Conservation (phyloP, 192 early-diverging fungal genomes). For the Backusella tarrabulga region DNA sequence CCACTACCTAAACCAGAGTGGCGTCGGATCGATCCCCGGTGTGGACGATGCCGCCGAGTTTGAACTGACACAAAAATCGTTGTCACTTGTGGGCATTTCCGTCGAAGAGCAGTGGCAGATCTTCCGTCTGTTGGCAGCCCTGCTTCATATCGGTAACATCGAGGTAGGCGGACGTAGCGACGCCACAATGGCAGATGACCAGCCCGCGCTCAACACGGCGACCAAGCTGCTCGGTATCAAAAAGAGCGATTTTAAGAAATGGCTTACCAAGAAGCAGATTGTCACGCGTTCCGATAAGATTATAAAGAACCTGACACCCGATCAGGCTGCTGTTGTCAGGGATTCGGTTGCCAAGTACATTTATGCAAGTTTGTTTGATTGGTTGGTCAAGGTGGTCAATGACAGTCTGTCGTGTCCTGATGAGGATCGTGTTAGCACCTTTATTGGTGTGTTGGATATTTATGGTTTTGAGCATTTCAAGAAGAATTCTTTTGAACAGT, state of each 20-base stretch:
- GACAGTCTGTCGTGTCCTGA: constrained; percentile 66
- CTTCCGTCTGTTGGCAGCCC: constrained; percentile 86
- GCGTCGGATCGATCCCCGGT: constrained; percentile 70
- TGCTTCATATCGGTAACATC: constrained; percentile 97
- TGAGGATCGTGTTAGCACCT: constrained; percentile 44
- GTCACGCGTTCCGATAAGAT: constrained; percentile 92
- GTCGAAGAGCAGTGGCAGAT: constrained; percentile 84
- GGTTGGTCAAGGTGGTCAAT: constrained; percentile 93
- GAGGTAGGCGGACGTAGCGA: constrained; percentile 68
- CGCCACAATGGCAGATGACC: constrained; percentile 75
- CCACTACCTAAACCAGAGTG: constrained; percentile 86
- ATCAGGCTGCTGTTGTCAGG: constrained; percentile 74
- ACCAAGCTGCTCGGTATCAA: constrained; percentile 80
- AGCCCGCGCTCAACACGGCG: constrained; percentile 70
- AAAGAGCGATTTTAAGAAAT: constrained; percentile 82
- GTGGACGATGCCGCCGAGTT: constrained; percentile 95
- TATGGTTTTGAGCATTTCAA: constrained; percentile 99
- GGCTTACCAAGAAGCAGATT: constrained; percentile 96
- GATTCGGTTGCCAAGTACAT: constrained; percentile 98
- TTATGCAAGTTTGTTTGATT: constrained; percentile 95
- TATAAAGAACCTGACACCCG: constrained; percentile 69
- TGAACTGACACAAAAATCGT: constrained; percentile 77
- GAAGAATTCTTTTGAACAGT: constrained; percentile 99
- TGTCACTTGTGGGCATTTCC: constrained; percentile 87
- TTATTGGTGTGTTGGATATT: constrained; percentile 99